Evolutionary conservation across 495 filamentous ascomycete species (phyloP), one percentile per base, ranked within the genome.

Genomic region (Penicillium nucicola): DNA sequence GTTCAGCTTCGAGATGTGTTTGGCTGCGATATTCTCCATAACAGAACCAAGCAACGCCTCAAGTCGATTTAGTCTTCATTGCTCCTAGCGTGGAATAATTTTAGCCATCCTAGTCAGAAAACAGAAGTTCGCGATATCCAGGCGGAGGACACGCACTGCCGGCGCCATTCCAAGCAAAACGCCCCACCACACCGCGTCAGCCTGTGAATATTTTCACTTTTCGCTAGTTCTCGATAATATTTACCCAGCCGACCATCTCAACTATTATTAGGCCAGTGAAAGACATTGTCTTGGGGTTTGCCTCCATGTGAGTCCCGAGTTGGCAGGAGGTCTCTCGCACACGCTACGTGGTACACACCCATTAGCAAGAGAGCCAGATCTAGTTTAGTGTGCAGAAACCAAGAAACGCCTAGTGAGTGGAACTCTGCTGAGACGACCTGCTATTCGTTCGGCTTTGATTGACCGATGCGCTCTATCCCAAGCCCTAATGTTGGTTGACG

Each of bases 101-200:
- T 42, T 42, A 51, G 44, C 32, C 1, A 9, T 31, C 18, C 19
- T 47, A 15, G 33, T 22, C 14, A 32, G 15, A 9, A 32, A 32
- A 39, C 43, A 43, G 11, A 18, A 42, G 14, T 36, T 34, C 34
- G 13, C 45, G 46, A 33, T 38, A 20, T 17, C 13, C 32, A 42
- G 14, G 19, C 40, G 45, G 5, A 45, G 48, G 49, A 39, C 45
- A 56, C 59, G 52, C 43, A 55, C 22, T 62, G 56, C 42, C 42
- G 36, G 52, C 58, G 58, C 55, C 48, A 55, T 62, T 33, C 43
- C n/a, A 45, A 39, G 44, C 32, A 37, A 11, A 13, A 45, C 11
- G 56, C 60, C 56, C 60, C 60, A 62, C 60, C 36, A 9, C 30
- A 59, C 60, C 56, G 52, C 59, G 60, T 62, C 53, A 57, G 56